phyloP scores from a whole-genome alignment of 2,329 filamentous ascomycete genomes.

The Juglanconis juglandina region DNA sequence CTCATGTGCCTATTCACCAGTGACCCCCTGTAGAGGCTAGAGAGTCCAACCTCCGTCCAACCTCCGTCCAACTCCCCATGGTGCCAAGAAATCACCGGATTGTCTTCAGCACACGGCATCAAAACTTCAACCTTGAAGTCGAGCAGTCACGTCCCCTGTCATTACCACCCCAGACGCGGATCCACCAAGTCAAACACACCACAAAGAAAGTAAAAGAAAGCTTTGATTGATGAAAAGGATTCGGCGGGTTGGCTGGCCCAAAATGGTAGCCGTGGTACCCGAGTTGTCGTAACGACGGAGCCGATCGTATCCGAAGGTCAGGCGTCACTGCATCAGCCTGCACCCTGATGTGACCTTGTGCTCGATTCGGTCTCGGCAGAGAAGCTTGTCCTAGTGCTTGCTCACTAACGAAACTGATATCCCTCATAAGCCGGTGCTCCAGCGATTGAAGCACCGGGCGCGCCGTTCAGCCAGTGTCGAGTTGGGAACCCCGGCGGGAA shows the following conservation, averaged over 20 bases:
- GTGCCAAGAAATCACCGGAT: neutral
- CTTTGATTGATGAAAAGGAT: conserved; percentile 17
- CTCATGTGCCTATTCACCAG: too few relatives aligned
- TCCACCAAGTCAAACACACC: conserved; percentile 29
- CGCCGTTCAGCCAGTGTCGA: conserved; percentile 36
- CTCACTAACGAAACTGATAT: conserved; percentile 15
- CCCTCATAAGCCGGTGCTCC: conserved; percentile 20
- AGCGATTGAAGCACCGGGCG: conserved; percentile 32
- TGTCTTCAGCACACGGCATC: neutral
- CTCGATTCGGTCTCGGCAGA: conserved; percentile 12
- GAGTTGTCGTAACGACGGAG: conserved; percentile 29
- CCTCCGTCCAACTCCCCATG: neutral
- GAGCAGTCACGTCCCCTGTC: conserved; percentile 26
- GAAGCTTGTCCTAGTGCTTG: conserved; percentile 12
- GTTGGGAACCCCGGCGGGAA: conserved; percentile 1
- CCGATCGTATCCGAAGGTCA: conserved; percentile 14
- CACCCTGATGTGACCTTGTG: conserved; percentile 4
- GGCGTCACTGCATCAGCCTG: conserved; percentile 8
- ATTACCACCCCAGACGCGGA: conserved; percentile 36
- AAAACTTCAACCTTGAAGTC: neutral
- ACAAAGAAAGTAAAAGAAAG: conserved; percentile 23
- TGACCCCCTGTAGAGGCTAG: too few relatives aligned
- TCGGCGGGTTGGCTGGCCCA: conserved; percentile 13
- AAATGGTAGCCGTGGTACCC: conserved; percentile 20
- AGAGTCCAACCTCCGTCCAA: neutral